phyloP scores from a whole-genome alignment of 768 basidiomycete species.

The Pisolithus albus region DNA sequence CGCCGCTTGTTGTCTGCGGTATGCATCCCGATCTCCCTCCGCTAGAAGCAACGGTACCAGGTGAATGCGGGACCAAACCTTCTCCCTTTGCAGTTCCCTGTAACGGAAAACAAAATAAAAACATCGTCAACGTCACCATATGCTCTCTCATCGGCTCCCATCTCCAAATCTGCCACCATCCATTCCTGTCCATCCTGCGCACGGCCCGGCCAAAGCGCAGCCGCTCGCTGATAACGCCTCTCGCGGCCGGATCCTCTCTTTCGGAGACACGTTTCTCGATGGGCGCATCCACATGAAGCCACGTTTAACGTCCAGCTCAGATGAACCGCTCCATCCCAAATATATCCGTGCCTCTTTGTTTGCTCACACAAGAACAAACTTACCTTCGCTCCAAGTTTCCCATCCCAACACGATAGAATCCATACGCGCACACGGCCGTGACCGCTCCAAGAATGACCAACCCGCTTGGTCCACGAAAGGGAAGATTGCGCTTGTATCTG shows the following conservation, averaged over 20 bases:
- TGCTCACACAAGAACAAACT: constrained; percentile 30
- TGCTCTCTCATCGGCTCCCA: neutral
- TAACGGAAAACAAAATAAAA: constrained; percentile 18
- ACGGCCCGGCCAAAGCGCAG: constrained; percentile 33
- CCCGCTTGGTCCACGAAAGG: constrained; percentile 81
- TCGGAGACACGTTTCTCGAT: constrained; percentile 58
- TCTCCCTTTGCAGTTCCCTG: constrained; percentile 92
- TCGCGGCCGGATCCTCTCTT: constrained; percentile 35
- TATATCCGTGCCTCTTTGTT: constrained; percentile 15
- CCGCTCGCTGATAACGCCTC: constrained; percentile 38
- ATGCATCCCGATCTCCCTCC: constrained; percentile 87
- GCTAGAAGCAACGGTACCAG: constrained; percentile 87
- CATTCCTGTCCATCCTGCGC: constrained; percentile 27
- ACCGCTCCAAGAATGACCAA: constrained; percentile 82
- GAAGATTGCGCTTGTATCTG: constrained; percentile 94
- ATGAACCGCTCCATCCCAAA: neutral
- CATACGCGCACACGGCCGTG: constrained; percentile 77
- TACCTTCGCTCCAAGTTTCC: constrained; percentile 93
- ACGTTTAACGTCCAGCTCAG: constrained; percentile 67
- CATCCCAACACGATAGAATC: constrained; percentile 86
- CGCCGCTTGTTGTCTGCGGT: constrained; percentile 74
- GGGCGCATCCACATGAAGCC: constrained; percentile 48
- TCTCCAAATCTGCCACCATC: constrained; percentile 38
- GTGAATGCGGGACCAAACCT: constrained; percentile 93
- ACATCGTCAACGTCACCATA: neutral